Evolutionary conservation across 2,329 filamentous ascomycete genomes (phyloP).

Genomic region (Talaromyces sp.): DNA sequence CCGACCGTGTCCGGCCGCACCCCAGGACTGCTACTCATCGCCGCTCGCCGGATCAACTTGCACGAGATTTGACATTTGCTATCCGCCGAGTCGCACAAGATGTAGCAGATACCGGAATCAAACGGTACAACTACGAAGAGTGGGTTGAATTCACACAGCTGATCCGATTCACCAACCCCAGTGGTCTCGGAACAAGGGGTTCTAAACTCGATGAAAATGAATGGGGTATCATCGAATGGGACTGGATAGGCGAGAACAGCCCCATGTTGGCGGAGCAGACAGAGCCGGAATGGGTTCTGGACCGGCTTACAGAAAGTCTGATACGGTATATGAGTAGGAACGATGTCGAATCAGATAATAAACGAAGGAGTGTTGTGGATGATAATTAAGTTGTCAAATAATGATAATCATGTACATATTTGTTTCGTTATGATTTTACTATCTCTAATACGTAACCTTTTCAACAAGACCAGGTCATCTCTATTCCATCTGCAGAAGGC

Average conservation of each 20-base stretch:
- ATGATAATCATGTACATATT: not conserved
- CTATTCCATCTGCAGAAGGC: not conserved
- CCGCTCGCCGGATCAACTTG: slow-evolving; percentile 53
- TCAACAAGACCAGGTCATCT: not conserved
- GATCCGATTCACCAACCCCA: slow-evolving; percentile 52
- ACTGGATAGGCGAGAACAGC: slow-evolving; percentile 66
- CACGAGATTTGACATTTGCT: slow-evolving; percentile 58
- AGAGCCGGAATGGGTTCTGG: slow-evolving; percentile 63
- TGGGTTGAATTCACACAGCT: slow-evolving; percentile 81
- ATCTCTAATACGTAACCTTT: not conserved
- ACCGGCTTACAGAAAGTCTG: slow-evolving; percentile 61
- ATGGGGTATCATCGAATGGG: slow-evolving; percentile 61
- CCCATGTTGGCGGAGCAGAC: slow-evolving; percentile 59
- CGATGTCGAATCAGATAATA: slow-evolving; percentile 1
- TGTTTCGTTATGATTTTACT: not conserved
- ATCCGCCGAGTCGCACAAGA: slow-evolving; percentile 64
- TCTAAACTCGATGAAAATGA: slow-evolving; percentile 46
- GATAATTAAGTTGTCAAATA: not conserved
- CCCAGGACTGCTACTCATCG: slow-evolving; percentile 39
- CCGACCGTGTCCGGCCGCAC: slow-evolving; percentile 11
- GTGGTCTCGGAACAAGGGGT: slow-evolving; percentile 19
- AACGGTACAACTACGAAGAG: slow-evolving; percentile 72
- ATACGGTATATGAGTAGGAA: slow-evolving; percentile 36
- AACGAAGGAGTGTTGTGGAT: not conserved
- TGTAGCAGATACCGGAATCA: slow-evolving; percentile 51